Evolutionary conservation across 2,329 filamentous ascomycete species (phyloP).

Genomic region (Cercospora brassicicola): DNA sequence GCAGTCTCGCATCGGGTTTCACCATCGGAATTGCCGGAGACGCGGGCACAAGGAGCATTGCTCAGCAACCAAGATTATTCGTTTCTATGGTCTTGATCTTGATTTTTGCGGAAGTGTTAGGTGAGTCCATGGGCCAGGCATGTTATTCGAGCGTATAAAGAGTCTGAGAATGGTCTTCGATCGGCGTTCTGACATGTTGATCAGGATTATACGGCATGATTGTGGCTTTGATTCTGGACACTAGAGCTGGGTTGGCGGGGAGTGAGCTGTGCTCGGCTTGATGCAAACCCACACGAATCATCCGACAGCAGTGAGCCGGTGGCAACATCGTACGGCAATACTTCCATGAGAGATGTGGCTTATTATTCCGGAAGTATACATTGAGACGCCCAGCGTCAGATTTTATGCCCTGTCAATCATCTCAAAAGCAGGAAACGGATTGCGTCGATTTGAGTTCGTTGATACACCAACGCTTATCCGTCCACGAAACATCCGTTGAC

Average conservation of each 20-base stretch:
- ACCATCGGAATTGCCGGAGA: conserved; percentile 24
- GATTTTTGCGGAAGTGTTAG: conserved; percentile 23
- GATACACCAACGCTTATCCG: too few relatives aligned
- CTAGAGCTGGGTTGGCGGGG: conserved; percentile 11
- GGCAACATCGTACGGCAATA: too few relatives aligned
- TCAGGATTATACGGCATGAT: conserved; percentile 22
- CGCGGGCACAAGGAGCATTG: conserved; percentile 10
- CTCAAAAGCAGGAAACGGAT: too few relatives aligned
- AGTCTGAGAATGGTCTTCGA: not conserved
- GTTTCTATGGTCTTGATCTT: conserved; percentile 15
- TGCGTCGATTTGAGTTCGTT: too few relatives aligned
- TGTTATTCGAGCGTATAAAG: not conserved
- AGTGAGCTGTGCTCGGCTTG: conserved; percentile 1
- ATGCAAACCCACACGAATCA: not conserved
- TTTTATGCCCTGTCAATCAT: too few relatives aligned
- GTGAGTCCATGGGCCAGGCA: conserved; percentile 11
- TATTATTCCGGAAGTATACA: too few relatives aligned
- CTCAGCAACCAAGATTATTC: not conserved
- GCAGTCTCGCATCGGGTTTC: conserved; percentile 23
- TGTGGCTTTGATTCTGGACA: conserved; percentile 20
- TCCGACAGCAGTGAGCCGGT: not conserved
- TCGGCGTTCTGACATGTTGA: not conserved
- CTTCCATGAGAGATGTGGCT: too few relatives aligned
- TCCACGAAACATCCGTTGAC: too few relatives aligned
- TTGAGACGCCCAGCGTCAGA: too few relatives aligned